Base-by-base conservation (phyloP, 116 monocot species). In the Phalaenopsis hybrid region DNA sequence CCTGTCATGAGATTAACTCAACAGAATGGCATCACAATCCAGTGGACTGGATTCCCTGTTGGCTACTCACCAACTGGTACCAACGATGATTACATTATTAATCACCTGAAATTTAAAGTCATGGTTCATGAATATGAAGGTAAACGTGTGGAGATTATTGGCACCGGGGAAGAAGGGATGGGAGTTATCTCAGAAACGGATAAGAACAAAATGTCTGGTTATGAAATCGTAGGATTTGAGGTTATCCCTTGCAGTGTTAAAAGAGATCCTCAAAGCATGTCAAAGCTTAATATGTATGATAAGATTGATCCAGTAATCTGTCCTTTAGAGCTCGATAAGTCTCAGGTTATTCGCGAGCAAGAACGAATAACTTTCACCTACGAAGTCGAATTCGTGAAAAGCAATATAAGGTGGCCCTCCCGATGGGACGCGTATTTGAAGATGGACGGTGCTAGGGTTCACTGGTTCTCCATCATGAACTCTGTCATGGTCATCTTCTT, bases 401-500 rank as follows among this genome's bases (percentile, higher is more conserved):
- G 96, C 72, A 82, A 92, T 75, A 90, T 88, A 16, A 90, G 84
- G 50, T 93, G 93, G 96, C 93, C 92, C 1, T 96, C 93, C 3
- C 70, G 93, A 46, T 96, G 96, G 96, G 96, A 96, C 81, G 91
- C 91, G 4, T 96, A 93, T 74, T 79, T 96, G 82, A 93, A 89
- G 87, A 93, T 93, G 93, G 93, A 96, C 5, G 96, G 96, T 63
- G 87, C 91, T 0, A 90, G 81, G 52, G 91, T 96, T 6, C 96
- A 93, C 69, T 96, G 93, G 96, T 96, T 96, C 85, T 96, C 96
- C 3, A 96, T 96, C 75, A 84, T 96, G 91, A 96, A 93, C 85
- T 96, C 96, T 6, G 77, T 93, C 59, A 91, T 96, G 96, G 96
- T 96, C 44, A 93, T 96, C 78, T 88, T 93, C 75, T 96, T 96